Base-by-base conservation (phyloP, 805 yeast species). In the Tetrapisispora arboricola region DNA sequence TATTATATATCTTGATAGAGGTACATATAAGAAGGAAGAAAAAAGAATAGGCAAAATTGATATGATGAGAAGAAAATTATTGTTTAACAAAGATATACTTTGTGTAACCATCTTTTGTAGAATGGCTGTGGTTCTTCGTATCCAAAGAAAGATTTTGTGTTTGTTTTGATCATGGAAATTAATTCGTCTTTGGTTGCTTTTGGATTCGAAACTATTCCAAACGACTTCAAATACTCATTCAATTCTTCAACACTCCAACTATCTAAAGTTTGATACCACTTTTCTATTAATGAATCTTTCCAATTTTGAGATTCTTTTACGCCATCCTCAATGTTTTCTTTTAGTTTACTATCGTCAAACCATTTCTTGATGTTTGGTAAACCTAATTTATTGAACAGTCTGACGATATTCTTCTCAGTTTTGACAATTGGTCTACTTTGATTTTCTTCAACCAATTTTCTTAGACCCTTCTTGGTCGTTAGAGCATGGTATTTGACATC, bases 181-280 rank as follows among this genome's bases (percentile, higher is more conserved):
- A 72, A 54, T 19, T 70, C 67, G 9, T 63, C 62, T 30, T 55
- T 54, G n/a, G 53, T 48, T 1, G 54, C 46, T 24, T 58, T 42
- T 18, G 36, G 36, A 3, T 43, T 37, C 1, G 38, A 16, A 13
- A 60, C 55, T 31, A 61, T 50, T n/a, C 76, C 76, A 51, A 65
- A 71, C 3, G 66, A 58, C 15, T 57, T 53, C 42, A 72, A 50
- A 47, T 71, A 72, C 13, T 60, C 45, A 34, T 47, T 58, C 42
- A 73, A 53, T 41, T 73, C 77, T 19, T 63, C 63, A 15, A 58
- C 59, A 2, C 72, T 60, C 71, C 73, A 71, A 9, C 63, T 51
- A 21, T 64, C 57, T 40, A 70, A 61, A 15, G 64, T 48, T 2
- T 49, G 43, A 6, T 49, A 46, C 50, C 60, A 50, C 11, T 45